Base-by-base conservation (phyloP, 768 basidiomycete species). In the Sistotremastrum suecicum region DNA sequence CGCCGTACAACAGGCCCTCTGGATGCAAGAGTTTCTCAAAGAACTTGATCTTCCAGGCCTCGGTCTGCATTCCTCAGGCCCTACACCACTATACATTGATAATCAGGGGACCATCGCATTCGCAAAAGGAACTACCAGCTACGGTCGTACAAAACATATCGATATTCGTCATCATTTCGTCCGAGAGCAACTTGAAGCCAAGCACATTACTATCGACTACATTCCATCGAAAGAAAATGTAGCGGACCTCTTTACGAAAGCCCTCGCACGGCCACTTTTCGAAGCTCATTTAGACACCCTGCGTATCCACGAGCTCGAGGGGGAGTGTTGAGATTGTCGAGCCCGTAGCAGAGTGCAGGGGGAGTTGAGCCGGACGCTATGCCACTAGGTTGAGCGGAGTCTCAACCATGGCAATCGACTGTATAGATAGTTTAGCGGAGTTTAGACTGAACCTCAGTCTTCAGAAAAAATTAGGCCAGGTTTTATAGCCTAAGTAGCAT, bases 211-310 rank as follows among this genome's bases (percentile, higher is more conserved):
- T 0, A 30, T 69, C 3, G 30, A 35, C 7, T 63, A 67, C 49
- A 51, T 67, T 20, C 47, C 52, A 1, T 65, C 66, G 0, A 39
- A 49, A 4, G 54, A 63, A 20, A 70, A 67, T 45, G n/a, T 58
- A 0, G 63, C 67, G 4, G 62, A 73, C 44, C 49, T 64, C 31
- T 60, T 71, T 41, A 72, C 67, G 0, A 73, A 73, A 48, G 48
- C 60, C 0, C 59, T 69, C 2, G 36, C 50, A 2, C 10, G 34
- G 20, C 20, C 20, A 2, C 20, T 20, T 20, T 20, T 20, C 20
- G 20, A 20, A 20, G 2, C 20, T 20, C 20, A 20, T 2, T 20
- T 20, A 2, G 20, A 20, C 20, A 20, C 20, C 20, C 20, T 20
- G 20, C 20, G 20, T 20, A 20, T 20, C 20, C 20, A 20, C 20